Conservation (phyloP, 2,329 filamentous ascomycete genomes). For the Colletotrichum orbiculare region DNA sequence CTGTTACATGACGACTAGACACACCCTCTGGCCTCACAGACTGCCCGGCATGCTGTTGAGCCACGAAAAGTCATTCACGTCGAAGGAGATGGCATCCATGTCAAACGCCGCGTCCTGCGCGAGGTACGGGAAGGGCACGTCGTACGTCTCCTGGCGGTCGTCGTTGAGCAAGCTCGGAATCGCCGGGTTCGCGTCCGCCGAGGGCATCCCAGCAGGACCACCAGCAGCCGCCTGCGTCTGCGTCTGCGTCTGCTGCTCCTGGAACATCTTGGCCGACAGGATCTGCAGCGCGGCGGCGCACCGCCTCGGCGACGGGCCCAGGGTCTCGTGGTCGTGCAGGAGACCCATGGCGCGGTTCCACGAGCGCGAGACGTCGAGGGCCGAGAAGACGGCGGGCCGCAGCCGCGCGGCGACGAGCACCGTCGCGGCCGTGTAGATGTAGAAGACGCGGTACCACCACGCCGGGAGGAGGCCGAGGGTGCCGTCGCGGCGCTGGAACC, state of each 20-base stretch:
- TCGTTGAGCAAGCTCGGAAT: neutral
- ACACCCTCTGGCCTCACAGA: slow-evolving; percentile 35
- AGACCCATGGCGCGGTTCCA: slow-evolving; percentile 49
- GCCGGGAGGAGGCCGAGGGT: slow-evolving; percentile 49
- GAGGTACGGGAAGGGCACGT: slow-evolving; percentile 27
- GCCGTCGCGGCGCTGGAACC: slow-evolving; percentile 45
- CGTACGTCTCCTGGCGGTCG: slow-evolving; percentile 26
- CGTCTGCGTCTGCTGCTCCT: slow-evolving; percentile 38
- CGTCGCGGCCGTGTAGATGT: slow-evolving; percentile 50
- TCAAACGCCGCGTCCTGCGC: slow-evolving; percentile 35
- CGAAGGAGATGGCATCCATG: slow-evolving; percentile 43
- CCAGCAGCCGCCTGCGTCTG: neutral
- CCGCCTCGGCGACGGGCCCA: slow-evolving; percentile 46
- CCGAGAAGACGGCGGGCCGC: slow-evolving; percentile 45
- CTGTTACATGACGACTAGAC: neutral
- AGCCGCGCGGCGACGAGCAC: slow-evolving; percentile 50
- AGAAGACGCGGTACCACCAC: slow-evolving; percentile 54
- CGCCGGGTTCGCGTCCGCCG: neutral
- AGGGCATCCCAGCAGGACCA: neutral
- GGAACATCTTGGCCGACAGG: slow-evolving; percentile 47
- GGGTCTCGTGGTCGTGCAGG: slow-evolving; percentile 46
- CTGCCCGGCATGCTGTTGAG: slow-evolving; percentile 48
- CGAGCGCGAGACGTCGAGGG: slow-evolving; percentile 41
- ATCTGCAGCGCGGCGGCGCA: slow-evolving; percentile 49
- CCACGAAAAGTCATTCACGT: slow-evolving; percentile 48